These are phyloP conservation scores for Tulasnella sp. DNA, from an alignment of 768 basidiomycete genomes.

Conservation along the genomic window DNA sequence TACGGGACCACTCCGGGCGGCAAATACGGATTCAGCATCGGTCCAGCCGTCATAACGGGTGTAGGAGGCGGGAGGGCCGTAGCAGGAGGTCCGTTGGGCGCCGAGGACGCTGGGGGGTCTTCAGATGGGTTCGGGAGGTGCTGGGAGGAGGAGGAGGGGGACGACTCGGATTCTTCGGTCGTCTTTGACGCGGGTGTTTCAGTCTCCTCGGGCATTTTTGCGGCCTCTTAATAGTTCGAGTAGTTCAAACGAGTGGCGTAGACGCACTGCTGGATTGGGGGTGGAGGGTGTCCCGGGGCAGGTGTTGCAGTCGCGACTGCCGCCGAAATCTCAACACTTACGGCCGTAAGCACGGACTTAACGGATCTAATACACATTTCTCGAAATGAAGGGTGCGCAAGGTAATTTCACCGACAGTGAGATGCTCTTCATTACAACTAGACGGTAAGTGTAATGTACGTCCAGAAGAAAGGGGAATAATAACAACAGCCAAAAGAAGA, in stretches of 20 bases:
- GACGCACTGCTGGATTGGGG: not conserved
- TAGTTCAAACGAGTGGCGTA: not conserved
- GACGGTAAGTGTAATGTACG: not conserved
- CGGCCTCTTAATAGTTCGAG: not conserved
- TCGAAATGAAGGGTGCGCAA: not conserved
- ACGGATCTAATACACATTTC: not conserved
- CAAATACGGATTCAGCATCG: constrained; percentile 2
- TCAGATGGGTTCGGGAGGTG: not conserved
- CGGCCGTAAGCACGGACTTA: not conserved
- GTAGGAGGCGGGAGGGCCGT: not conserved
- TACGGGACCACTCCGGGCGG: constrained; percentile 8
- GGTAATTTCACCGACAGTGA: not conserved
- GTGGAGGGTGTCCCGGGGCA: constrained; percentile 11
- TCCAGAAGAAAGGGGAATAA: constrained; percentile 8
- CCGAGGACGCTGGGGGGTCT: not conserved
- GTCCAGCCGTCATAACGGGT: not conserved
- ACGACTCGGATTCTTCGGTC: not conserved
- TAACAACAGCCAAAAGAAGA: constrained; percentile 16
- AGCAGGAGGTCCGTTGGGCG: not conserved
- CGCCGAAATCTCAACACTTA: constrained; percentile 13
- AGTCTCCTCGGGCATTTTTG: not conserved
- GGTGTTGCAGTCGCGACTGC: constrained; percentile 12
- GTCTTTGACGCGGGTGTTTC: not conserved
- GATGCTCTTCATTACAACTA: constrained; percentile 15
- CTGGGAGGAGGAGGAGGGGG: not conserved